Evolutionary conservation across 2,329 filamentous ascomycete genomes (phyloP).

Genomic region (Colletotrichum graminicola): DNA sequence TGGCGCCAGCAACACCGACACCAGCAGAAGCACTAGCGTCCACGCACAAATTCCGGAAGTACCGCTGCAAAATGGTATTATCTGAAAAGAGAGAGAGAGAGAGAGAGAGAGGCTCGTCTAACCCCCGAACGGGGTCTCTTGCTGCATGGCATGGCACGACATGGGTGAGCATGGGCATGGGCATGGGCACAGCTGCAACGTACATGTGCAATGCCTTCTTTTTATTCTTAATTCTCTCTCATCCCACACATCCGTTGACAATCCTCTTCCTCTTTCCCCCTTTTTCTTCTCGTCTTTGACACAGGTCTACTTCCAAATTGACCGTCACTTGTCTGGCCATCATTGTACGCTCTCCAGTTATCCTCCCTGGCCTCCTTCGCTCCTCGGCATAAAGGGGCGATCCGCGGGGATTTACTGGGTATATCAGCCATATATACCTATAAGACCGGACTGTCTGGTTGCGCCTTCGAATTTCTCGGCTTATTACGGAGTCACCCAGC

Average conservation of each 20-base stretch:
- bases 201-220: constrained; percentile 39
- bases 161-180: not conserved
- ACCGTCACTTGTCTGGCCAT: constrained; percentile 18
- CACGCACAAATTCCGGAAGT: constrained; percentile 6
- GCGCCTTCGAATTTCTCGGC: constrained; percentile 24
- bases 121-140: constrained; percentile 8
- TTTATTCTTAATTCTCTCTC: constrained; percentile 33
- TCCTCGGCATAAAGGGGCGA: constrained; percentile 20
- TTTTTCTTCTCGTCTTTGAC: constrained; percentile 33
- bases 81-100: constrained; percentile 16
- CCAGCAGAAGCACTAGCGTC: constrained; percentile 5
- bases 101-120: constrained; percentile 22
- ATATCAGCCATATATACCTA: constrained; percentile 29
- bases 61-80: constrained; percentile 5
- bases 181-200: constrained; percentile 37
- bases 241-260: constrained; percentile 30
- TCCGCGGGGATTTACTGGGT: constrained; percentile 20
- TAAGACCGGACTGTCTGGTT: constrained; percentile 33
- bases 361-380: constrained; percentile 4
- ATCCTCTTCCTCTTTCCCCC: not conserved
- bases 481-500: constrained; percentile 31
- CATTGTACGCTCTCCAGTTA: not conserved
- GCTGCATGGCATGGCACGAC: constrained; percentile 36
- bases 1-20: constrained; percentile 14
- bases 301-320: constrained; percentile 28